phyloP scores from a whole-genome alignment of 257 asterid genomes.

The Solanum tacnaense region DNA sequence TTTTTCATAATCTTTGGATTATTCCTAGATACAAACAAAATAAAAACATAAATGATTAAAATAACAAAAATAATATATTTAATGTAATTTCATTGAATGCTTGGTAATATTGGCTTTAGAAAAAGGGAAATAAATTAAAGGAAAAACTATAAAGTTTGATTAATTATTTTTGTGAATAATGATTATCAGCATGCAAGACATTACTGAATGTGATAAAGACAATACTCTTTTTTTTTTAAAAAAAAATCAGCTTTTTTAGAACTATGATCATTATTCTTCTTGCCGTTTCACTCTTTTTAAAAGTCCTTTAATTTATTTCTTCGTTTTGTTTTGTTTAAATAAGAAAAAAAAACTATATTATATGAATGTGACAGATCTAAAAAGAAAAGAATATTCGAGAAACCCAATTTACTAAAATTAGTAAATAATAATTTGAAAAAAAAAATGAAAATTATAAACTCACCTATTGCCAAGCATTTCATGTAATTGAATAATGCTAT shows the following conservation, averaged over 20 bases:
- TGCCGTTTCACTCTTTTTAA: not conserved
- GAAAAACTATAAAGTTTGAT: not conserved
- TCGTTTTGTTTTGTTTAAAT: not conserved
- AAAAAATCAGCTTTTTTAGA: not conserved
- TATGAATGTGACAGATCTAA: not conserved
- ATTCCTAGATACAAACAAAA: not conserved
- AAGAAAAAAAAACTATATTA: not conserved
- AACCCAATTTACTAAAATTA: not conserved
- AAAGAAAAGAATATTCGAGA: not conserved
- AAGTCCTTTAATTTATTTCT: not conserved
- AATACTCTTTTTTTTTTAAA: not conserved
- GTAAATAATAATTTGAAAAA: not conserved
- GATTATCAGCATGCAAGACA: not conserved
- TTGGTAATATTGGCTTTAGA: not conserved
- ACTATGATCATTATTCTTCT: not conserved
- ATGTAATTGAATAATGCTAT: constrained; percentile 24
- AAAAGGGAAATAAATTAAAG: not conserved
- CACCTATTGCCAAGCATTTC: constrained; percentile 62
- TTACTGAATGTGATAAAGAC: not conserved
- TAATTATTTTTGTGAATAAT: not conserved
- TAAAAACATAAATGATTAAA: not conserved
- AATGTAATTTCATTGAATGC: no score
- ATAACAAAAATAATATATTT: no score
- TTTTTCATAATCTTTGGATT: not conserved
- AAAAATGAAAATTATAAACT: not conserved